Evolutionary conservation across 345 rosid genomes (phyloP).

Genomic region (Sisymbrium altissimum): DNA sequence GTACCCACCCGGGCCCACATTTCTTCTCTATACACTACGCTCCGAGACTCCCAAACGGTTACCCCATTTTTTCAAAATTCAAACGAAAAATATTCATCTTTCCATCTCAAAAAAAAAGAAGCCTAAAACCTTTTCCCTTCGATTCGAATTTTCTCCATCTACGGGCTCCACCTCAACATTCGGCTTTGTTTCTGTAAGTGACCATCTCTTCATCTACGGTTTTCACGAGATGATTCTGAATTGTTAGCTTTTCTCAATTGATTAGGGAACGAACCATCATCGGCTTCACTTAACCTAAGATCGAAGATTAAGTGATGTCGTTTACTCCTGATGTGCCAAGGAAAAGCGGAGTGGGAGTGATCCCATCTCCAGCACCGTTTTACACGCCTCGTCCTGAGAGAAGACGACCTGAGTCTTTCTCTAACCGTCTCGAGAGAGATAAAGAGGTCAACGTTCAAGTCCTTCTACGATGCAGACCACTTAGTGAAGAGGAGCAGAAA

Average conservation of each 20-base stretch:
- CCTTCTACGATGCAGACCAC: slow-evolving; percentile 80
- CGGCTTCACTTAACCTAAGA: not conserved
- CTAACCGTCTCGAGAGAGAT: slow-evolving; percentile 62
- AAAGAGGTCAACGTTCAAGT: slow-evolving; percentile 92
- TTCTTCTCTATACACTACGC: not conserved
- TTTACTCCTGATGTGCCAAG: slow-evolving; percentile 66
- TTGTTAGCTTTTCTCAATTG: not conserved
- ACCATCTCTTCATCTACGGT: not conserved
- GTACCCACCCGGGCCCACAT: slow-evolving; percentile 8
- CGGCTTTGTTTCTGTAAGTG: slow-evolving; percentile 8
- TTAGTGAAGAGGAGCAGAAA: slow-evolving; percentile 78
- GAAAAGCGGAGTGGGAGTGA: slow-evolving; percentile 60
- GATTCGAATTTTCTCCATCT: not conserved
- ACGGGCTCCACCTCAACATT: not conserved
- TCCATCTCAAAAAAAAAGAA: not conserved
- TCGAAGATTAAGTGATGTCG: slow-evolving; percentile 41
- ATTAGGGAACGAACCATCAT: not conserved
- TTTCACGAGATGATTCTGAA: not conserved
- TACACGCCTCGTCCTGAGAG: slow-evolving; percentile 84
- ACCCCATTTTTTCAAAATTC: not conserved
- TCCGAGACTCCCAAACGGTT: slow-evolving; percentile 19
- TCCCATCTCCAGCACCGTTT: slow-evolving; percentile 80
- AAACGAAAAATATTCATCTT: not conserved
- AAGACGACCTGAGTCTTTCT: slow-evolving; percentile 57
- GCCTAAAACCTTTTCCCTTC: not conserved